phyloP scores from a whole-genome alignment of 2,329 filamentous ascomycete genomes.

The Mollisia scopiformis region DNA sequence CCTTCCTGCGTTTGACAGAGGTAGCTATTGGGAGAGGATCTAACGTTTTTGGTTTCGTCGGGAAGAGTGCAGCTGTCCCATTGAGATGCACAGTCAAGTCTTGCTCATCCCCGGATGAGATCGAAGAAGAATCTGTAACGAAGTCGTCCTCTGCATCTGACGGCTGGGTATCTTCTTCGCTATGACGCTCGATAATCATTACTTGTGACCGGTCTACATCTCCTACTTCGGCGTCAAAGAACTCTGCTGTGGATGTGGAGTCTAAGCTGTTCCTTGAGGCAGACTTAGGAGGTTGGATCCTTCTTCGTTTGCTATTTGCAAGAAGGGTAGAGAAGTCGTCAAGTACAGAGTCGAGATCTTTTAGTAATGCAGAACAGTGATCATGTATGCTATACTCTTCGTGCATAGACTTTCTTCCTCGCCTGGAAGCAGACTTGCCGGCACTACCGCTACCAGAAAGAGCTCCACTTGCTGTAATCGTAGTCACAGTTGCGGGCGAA shows the following conservation, averaged over 20 bases:
- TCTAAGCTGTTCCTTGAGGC: constrained; percentile 70
- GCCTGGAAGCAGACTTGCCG: too few species aligned
- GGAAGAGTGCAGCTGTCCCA: constrained; percentile 74
- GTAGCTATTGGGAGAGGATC: constrained; percentile 74
- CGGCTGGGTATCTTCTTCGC: constrained; percentile 65
- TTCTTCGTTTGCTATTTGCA: constrained; percentile 76
- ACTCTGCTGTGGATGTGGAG: constrained; percentile 81
- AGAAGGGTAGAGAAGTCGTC: constrained; percentile 80
- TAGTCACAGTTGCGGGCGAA: constrained; percentile 25
- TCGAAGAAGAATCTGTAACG: constrained; percentile 54
- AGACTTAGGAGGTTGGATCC: constrained; percentile 58
- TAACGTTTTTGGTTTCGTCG: constrained; percentile 74
- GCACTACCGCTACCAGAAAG: constrained; percentile 15
- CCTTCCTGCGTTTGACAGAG: constrained; percentile 66
- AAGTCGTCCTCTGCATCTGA: constrained; percentile 58
- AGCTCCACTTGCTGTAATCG: constrained; percentile 27
- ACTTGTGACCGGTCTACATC: constrained; percentile 64
- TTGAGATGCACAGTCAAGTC: constrained; percentile 46
- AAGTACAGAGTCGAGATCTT: constrained; percentile 83
- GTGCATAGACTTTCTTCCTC: constrained; percentile 37
- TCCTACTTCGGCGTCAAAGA: constrained; percentile 86
- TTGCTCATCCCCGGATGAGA: constrained; percentile 62
- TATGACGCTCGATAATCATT: constrained; percentile 73
- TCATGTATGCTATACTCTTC: constrained; percentile 74
- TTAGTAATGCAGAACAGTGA: constrained; percentile 80